Percentiles rank a stretch among this genome's conserved stretches.
Evolutionary conservation across 371 early-diverging fungal species (phyloP).

Genomic region (Dinochytrium kinnereticum): DNA sequence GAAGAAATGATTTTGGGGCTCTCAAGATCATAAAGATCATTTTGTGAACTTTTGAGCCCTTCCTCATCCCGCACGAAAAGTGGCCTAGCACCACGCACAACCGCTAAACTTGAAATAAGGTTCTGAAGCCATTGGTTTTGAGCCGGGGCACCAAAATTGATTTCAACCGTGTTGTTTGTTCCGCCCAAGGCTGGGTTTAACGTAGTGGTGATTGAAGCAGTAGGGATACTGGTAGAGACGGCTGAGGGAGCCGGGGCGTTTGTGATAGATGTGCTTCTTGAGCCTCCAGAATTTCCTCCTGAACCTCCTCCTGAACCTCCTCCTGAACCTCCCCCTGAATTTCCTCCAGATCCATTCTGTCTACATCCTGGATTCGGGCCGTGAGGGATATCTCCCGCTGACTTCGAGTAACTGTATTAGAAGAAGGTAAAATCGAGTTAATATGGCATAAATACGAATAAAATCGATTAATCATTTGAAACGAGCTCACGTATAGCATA

Average conservation of each 20-base stretch:
- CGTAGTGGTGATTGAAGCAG: not conserved
- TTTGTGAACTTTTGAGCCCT: too few relatives aligned
- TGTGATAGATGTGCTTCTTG: not conserved
- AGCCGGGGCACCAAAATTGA: not conserved
- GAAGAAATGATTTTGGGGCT: too few relatives aligned
- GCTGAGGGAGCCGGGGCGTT: not conserved
- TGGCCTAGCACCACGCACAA: not conserved
- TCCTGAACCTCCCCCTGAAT: not conserved
- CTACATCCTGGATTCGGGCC: constrained; percentile 7
- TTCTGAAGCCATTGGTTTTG: not conserved
- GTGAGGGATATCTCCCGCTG: constrained; percentile 26
- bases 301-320: not conserved
- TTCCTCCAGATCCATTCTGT: not conserved
- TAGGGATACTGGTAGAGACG: not conserved
- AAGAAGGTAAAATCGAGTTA: not conserved
- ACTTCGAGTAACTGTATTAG: constrained; percentile 12
- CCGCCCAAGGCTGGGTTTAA: not conserved
- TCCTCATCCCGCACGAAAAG: too few relatives aligned
- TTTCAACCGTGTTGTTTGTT: not conserved
- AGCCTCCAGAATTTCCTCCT: not conserved
- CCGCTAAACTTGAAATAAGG: not conserved
- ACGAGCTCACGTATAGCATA: constrained; percentile 28
- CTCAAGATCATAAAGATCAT: too few relatives aligned
- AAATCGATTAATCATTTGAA: not conserved
- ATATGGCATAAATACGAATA: not conserved